Percentiles rank a stretch among this genome's conserved stretches.
Conservation (phyloP, 1,284 basidiomycete species). For the Marasmius tenuissimus region DNA sequence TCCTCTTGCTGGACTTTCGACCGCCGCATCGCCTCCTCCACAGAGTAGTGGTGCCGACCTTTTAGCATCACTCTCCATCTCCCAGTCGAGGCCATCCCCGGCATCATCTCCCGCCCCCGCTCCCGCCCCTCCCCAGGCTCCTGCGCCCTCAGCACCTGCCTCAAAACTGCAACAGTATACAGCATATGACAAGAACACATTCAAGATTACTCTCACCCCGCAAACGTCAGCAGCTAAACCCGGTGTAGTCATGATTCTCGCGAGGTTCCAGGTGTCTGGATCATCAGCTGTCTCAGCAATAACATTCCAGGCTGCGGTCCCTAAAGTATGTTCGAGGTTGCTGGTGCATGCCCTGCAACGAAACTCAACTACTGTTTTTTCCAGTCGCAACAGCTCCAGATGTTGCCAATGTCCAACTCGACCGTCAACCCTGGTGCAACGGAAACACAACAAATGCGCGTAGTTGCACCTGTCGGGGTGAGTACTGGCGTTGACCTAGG, state of each 20-base stretch:
- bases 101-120: slow-evolving; percentile 26
- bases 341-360: background rate
- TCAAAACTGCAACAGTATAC: slow-evolving; percentile 68
- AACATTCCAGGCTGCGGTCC: slow-evolving; percentile 97
- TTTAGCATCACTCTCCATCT: slow-evolving; percentile 29
- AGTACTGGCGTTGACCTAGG: slow-evolving; percentile 32
- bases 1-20: slow-evolving; percentile 22
- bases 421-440: slow-evolving; percentile 75
- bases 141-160: slow-evolving; percentile 42
- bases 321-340: slow-evolving; percentile 64
- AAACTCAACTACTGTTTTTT: slow-evolving; percentile 1
- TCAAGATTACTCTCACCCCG: slow-evolving; percentile 89
- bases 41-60: background rate
- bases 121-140: slow-evolving; percentile 27
- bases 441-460: slow-evolving; percentile 95
- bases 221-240: slow-evolving; percentile 77
- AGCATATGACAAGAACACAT: slow-evolving; percentile 90
- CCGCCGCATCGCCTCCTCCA: slow-evolving; percentile 21
- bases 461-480: slow-evolving; percentile 86
- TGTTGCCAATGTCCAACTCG: slow-evolving; percentile 94
- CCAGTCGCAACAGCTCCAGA: slow-evolving; percentile 96
- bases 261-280: slow-evolving; percentile 79
- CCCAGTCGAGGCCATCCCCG: slow-evolving; percentile 29
- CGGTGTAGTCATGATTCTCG: slow-evolving; percentile 88
- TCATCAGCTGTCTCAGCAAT: slow-evolving; percentile 55